Evolutionary conservation across 2,329 filamentous ascomycete genomes (phyloP), one percentile per base, ranked within the genome.

Genomic region (Paraphaeosphaeria minitans): DNA sequence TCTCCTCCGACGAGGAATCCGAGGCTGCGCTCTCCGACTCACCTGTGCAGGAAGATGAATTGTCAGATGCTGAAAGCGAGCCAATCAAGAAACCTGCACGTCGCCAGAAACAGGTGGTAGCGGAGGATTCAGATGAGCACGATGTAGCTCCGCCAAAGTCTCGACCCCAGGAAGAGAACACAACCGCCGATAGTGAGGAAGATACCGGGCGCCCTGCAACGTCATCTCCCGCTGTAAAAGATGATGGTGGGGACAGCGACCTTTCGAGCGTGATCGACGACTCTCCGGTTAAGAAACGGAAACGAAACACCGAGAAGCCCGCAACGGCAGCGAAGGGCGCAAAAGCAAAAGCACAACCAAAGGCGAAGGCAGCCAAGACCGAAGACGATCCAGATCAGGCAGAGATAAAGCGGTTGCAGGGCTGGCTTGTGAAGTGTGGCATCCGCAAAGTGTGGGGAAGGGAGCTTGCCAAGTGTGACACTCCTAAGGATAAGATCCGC

Each of bases 381-480:
- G 29, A 45, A 37, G 66, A 79, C 1, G 81, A 87, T 19, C 85
- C 89, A 0, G 85, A 93, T 60, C 87, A 92, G 59, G 87, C 85
- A 3, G 91, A 96, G 74, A 90, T 97, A 73, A 98, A 97, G 77
- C 90, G 88, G 50, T 82, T 98, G 3, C 94, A 98, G 78, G 86
- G 87, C 9, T 92, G 94, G 77, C 84, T 99, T 7, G 79, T 89
- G 47, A 97, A 97, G 77, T 99, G 94, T 70, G 94, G 94, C 31
- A 87, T 97, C 56, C 89, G 92, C 54, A 98, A 97, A 74, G 85
- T 97, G 61, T 99, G 95, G 94, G 86, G 85, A 51, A 87, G 89
- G 63, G 92, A 97, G 77, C 83, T 99, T 29, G 91, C 91, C 74
- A 82, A 87, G 55, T 93, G 86, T 68, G 85, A 88, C 56, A 90